Base-by-base conservation (phyloP, 345 rosid genomes). In the Ceriops zippeliana region DNA sequence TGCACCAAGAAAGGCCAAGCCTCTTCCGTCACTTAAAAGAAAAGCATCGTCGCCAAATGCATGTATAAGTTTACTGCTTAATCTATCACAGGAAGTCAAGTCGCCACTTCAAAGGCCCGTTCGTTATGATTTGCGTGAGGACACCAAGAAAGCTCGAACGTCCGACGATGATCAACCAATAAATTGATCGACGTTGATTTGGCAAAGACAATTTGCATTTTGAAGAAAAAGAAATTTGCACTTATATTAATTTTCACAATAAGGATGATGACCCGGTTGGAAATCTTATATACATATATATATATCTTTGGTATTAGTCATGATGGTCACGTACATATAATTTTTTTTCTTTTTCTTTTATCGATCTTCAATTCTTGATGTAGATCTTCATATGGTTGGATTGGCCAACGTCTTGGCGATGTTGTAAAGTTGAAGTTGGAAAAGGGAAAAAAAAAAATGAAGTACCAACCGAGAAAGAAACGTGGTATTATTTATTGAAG, bases 141-240 rank as follows among this genome's bases (percentile, higher is more conserved):
- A 81, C 83, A 83, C 84, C 79, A 90, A 85, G 87, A 88, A 77
- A 84, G 76, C 89, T 63, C 75, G 92, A 75, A 78, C 37, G 37
- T 0, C 68, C 58, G 78, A 75, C 31, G 79, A 78, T 17, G 21
- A 52, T 38, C 38, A 49, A 11, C 54, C 67, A 57, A 38, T 8
- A 7, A 7, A 38, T 34, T 22, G 15, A 20, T 35, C 16, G 0
- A 52, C 49, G 35, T 35, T 20, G 3, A 51, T 57, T 66, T 30
- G 54, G 64, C 68, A 60, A 61, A 69, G 6, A 62, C n/a, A 11
- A 38, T 38, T 11, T 42, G 49, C 49, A 42, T 42, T 2, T 13
- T 42, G 49, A 13, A 13, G 49, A 38, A 38, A 16, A 16, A 38
- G 47, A 42, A 42, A 13, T 42, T 42, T 42, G 13, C 49, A 13